These are phyloP conservation scores for Immersiporthe knoxdaviesiana DNA, from an alignment of 2,329 filamentous ascomycete species.

Conservation along the genomic window DNA sequence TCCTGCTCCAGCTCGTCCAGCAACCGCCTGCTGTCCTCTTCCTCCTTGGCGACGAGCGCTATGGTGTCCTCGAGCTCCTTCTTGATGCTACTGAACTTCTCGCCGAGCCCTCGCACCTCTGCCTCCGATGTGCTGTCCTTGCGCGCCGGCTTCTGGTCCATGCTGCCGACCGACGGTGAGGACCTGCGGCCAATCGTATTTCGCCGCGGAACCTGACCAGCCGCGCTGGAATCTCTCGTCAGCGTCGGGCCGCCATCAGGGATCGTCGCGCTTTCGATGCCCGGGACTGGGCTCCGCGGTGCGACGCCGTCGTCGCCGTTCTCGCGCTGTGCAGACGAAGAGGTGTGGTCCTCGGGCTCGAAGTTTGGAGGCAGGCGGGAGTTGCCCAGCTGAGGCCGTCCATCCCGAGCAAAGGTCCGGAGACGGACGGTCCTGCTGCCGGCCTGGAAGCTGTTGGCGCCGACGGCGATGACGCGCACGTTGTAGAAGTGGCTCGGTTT, in stretches of 20 bases:
- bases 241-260: slow-evolving; percentile 64
- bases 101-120: slow-evolving; percentile 77
- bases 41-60: slow-evolving; percentile 70
- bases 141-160: slow-evolving; percentile 53
- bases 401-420: slow-evolving; percentile 71
- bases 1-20: slow-evolving; percentile 74
- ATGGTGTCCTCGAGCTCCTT: slow-evolving; percentile 82
- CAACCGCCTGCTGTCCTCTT: slow-evolving; percentile 68
- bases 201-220: slow-evolving; percentile 52
- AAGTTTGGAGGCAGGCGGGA: slow-evolving; percentile 61
- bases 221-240: slow-evolving; percentile 64
- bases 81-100: slow-evolving; percentile 77
- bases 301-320: slow-evolving; percentile 54
- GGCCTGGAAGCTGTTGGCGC: slow-evolving; percentile 88
- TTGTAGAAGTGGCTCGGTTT: slow-evolving; percentile 90
- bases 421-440: slow-evolving; percentile 85
- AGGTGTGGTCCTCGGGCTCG: slow-evolving; percentile 52
- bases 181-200: slow-evolving; percentile 74
- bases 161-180: slow-evolving; percentile 69
- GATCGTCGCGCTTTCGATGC: slow-evolving; percentile 64
- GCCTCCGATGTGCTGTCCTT: slow-evolving; percentile 57
- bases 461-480: slow-evolving; percentile 88
- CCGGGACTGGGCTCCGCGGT: slow-evolving; percentile 54
- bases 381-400: slow-evolving; percentile 62
- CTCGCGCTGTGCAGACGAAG: slow-evolving; percentile 45